Percentiles rank a stretch among this genome's conserved stretches.
These are phyloP conservation scores for Erythrophleum ivorense DNA, from an alignment of 331 rosid genomes.

Conservation along the genomic window DNA sequence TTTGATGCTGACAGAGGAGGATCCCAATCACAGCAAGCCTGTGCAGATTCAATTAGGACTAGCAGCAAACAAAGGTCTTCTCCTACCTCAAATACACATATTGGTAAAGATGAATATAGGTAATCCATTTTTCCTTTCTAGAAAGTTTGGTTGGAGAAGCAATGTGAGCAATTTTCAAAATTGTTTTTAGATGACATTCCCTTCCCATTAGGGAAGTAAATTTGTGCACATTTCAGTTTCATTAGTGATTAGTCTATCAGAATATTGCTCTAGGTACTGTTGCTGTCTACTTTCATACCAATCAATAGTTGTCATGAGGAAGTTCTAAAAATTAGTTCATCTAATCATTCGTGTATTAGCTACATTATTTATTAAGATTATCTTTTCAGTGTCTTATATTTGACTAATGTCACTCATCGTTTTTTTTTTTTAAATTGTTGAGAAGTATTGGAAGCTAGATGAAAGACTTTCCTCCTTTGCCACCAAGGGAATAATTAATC, in stretches of 20 bases:
- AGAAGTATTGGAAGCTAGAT: neutral
- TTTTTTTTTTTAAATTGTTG: neutral
- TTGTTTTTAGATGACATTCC: conserved; percentile 11
- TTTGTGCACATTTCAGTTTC: conserved; percentile 23
- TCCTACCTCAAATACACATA: conserved; percentile 65
- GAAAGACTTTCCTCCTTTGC: neutral
- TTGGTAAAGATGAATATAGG: conserved; percentile 78
- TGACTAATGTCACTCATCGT: neutral
- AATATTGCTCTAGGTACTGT: neutral
- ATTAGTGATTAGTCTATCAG: neutral
- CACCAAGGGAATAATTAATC: neutral
- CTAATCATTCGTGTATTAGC: neutral
- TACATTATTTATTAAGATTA: neutral
- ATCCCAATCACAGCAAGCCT: conserved; percentile 71
- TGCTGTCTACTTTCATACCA: neutral
- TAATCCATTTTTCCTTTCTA: conserved; percentile 32
- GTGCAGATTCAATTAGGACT: conserved; percentile 53
- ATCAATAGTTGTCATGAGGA: neutral
- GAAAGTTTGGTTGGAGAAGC: conserved; percentile 22
- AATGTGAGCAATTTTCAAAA: neutral
- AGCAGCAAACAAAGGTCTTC: conserved; percentile 69
- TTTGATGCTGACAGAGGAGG: conserved; percentile 70
- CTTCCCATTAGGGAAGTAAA: neutral
- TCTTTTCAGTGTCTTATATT: neutral
- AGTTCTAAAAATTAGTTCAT: neutral